A percentile compares a stretch with the other conserved stretches of the same genome.
These are phyloP conservation scores for Dioszegia hungarica DNA, from an alignment of 768 basidiomycete genomes.

Conservation along the genomic window DNA sequence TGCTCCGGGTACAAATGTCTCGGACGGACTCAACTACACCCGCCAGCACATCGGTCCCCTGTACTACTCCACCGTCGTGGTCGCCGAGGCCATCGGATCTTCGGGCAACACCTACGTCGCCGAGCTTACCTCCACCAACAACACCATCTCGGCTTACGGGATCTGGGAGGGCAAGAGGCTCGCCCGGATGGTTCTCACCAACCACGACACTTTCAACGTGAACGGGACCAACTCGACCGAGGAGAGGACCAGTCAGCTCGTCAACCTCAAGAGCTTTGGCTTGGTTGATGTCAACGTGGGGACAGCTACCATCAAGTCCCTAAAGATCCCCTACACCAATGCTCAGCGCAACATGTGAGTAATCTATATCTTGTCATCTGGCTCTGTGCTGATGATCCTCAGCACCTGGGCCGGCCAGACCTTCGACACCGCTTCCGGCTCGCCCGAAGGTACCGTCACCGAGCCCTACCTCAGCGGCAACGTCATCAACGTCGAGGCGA, in stretches of 20 bases:
- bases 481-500: slow-evolving; percentile 1
- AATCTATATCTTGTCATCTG: background rate
- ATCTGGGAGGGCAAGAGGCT: slow-evolving; percentile 13
- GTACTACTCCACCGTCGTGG: slow-evolving; percentile 17
- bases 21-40: slow-evolving; percentile 4
- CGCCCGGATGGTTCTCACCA: slow-evolving; percentile 13
- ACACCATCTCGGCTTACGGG: slow-evolving; percentile 13
- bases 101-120: slow-evolving; percentile 9
- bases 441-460: slow-evolving; percentile 8
- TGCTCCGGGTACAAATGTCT: slow-evolving; percentile 7
- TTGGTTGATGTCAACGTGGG: background rate
- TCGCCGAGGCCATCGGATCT: slow-evolving; percentile 21
- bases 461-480: background rate
- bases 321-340: slow-evolving; percentile 7
- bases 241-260: background rate
- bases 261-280: background rate
- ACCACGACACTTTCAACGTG: background rate
- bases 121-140: slow-evolving; percentile 10
- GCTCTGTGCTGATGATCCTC: background rate
- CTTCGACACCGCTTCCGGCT: slow-evolving; percentile 13
- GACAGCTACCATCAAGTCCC: slow-evolving; percentile 2
- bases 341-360: background rate
- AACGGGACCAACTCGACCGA: background rate
- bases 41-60: slow-evolving; percentile 20
- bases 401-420: slow-evolving; percentile 17